Base-by-base conservation (phyloP, 495 filamentous ascomycete species). In the Xylaria sp. region DNA sequence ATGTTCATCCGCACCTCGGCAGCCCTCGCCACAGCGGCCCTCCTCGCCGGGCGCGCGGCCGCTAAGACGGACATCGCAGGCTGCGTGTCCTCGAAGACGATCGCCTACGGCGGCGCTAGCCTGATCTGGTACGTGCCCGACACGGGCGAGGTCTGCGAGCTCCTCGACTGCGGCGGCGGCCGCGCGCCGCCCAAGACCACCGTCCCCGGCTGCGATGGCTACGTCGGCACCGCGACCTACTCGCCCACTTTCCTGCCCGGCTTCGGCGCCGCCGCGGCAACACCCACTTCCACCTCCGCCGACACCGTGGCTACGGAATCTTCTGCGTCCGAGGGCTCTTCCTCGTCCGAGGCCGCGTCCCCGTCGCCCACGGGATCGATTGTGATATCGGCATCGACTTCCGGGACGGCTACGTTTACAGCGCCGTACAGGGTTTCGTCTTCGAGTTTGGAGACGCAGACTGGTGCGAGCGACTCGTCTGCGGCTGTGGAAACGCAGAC, bases 81-180 rank as follows among this genome's bases (percentile, higher is more conserved):
- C 74, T 88, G 85, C 77, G 69, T 74, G 14, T 78, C 76, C 9
- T 78, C 76, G 11, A 15, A 69, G 67, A 75, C 75, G 24, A 73
- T 76, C 41, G 76, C 61, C 55, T 81, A 78, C 61, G 80, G 77
- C 66, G 82, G 84, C 61, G 82, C 82, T 61, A 84, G 79, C 71
- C 71, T 84, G 52, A 80, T 85, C 79, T 79, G 76, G 77, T 89
- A 85, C 74, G 84, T 87, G 68, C 88, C 87, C 0, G 82, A 75
- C 68, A 86, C 80, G 24, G 88, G 88, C 74, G 86, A 91, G 76
- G 83, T 91, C 77, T 90, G 89, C 84, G 82, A 81, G 6, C 77
- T 86, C 55, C 81, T 88, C 69, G 88, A 90, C 83, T 91, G 90
- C 75, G 90, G 90, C 37, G 90, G 90, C 66, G 89, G 88, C 29